A percentile compares a stretch with the other conserved stretches of the same genome.
Conservation (phyloP, 495 filamentous ascomycete species). For the Parmelia sp. region DNA sequence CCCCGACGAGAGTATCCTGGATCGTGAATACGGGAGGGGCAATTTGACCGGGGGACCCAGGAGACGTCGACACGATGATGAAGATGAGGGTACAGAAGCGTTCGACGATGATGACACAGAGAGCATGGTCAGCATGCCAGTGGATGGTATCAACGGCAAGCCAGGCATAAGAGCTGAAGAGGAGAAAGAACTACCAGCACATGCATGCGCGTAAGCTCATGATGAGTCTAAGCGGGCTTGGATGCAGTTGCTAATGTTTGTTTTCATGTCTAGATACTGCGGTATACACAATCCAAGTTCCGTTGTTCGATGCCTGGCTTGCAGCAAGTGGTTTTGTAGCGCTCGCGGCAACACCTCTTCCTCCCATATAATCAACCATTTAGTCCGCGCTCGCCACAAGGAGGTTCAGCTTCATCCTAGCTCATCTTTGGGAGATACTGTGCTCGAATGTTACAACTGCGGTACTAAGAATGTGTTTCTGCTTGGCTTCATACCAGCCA, state of each 20-base stretch:
- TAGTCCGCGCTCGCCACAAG: constrained; percentile 95
- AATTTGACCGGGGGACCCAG: constrained; percentile 53
- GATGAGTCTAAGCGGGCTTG: neutral
- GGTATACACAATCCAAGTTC: constrained; percentile 93
- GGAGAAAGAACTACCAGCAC: constrained; percentile 85
- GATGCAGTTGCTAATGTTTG: constrained; percentile 16
- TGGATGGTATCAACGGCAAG: constrained; percentile 66
- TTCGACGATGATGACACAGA: constrained; percentile 89
- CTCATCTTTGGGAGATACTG: constrained; percentile 94
- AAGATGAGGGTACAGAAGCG: constrained; percentile 79
- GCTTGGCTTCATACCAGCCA: constrained; percentile 99
- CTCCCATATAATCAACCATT: constrained; percentile 96
- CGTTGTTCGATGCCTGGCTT: constrained; percentile 92
- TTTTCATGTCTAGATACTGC: constrained; percentile 64
- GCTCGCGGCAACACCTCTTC: constrained; percentile 93
- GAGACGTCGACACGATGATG: constrained; percentile 69
- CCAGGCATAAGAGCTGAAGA: constrained; percentile 62
- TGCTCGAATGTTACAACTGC: constrained; percentile 98
- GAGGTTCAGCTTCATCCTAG: constrained; percentile 94
- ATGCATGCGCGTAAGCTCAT: constrained; percentile 87
- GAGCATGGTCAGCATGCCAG: constrained; percentile 79
- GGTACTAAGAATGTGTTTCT: constrained; percentile 99
- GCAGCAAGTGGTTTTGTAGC: constrained; percentile 99
- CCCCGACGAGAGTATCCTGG: constrained; percentile 68
- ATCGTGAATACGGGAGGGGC: constrained; percentile 56